Percentiles rank a stretch among this genome's conserved stretches.
These are phyloP conservation scores for Ephemerocybe angulata DNA, from an alignment of 768 basidiomycete species.

Conservation along the genomic window DNA sequence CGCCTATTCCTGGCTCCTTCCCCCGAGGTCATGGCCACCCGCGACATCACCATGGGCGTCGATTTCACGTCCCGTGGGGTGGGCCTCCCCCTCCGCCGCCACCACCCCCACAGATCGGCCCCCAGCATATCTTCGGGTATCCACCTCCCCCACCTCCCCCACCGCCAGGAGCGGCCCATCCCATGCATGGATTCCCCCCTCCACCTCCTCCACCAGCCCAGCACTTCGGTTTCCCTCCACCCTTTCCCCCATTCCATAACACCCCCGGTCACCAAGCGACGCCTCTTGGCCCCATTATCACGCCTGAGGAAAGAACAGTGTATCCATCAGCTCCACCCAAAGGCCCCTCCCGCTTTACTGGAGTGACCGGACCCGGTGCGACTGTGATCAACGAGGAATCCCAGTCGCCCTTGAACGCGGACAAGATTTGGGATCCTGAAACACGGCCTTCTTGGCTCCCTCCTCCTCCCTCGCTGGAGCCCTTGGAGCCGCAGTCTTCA, in stretches of 20 bases:
- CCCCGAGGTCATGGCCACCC: conserved; percentile 4
- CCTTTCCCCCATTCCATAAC: conserved; percentile 12
- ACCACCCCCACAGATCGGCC: conserved; percentile 11
- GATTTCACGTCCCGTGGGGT: neutral
- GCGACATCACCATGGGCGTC: neutral
- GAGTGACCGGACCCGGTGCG: no score
- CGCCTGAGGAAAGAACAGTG: conserved; percentile 18
- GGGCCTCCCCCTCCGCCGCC: neutral
- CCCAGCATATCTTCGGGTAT: no score
- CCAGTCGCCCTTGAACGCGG: neutral
- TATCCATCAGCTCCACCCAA: conserved; percentile 13
- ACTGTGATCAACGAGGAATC: neutral
- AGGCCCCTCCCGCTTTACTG: conserved; percentile 6
- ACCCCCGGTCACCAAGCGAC: conserved; percentile 6
- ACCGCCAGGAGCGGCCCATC: conserved; percentile 3
- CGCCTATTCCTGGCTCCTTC: conserved; percentile 9
- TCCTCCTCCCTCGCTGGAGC: conserved; percentile 4
- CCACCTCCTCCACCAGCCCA: conserved; percentile 10
- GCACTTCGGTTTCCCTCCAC: no score
- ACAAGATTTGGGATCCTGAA: conserved; percentile 2
- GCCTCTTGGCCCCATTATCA: neutral
- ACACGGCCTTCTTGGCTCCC: conserved; percentile 7
- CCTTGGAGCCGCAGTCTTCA: neutral
- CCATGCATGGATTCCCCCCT: neutral
- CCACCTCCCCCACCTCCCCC: conserved; percentile 11